Evolutionary conservation across 2,329 filamentous ascomycete species (phyloP).

Genomic region (Byssoonygena ceratinophila): DNA sequence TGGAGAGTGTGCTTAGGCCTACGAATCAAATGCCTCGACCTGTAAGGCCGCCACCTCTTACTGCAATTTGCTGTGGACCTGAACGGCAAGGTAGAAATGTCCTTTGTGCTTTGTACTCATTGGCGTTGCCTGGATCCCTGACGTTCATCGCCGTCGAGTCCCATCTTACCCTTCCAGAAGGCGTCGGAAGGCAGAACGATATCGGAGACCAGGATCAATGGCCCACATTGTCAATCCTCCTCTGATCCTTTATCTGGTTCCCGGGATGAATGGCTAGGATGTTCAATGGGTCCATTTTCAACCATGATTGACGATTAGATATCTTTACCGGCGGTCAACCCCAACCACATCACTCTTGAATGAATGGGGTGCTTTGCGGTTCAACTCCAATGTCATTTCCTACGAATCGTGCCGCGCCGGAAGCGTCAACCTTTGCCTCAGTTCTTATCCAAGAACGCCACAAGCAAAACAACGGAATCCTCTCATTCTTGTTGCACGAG

Average conservation of each 20-base stretch:
- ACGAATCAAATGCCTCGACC: not conserved
- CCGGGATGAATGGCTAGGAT: not conserved
- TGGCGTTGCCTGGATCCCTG: not conserved
- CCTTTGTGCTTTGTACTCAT: not conserved
- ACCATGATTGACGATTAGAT: not conserved
- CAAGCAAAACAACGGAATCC: not conserved
- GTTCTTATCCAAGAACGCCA: not conserved
- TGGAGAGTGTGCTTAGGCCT: not conserved
- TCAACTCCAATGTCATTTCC: not conserved
- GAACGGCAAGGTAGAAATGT: not conserved
- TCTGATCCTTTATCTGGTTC: not conserved
- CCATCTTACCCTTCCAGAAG: no score
- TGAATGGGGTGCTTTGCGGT: not conserved
- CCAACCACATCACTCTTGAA: not conserved
- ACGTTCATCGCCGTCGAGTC: not conserved
- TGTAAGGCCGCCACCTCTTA: not conserved
- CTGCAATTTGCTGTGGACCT: not conserved
- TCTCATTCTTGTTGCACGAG: not conserved
- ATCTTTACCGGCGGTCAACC: not conserved
- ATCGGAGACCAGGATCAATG: slow-evolving; percentile 2
- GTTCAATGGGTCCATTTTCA: not conserved
- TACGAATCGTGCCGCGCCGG: not conserved
- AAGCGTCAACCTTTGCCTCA: not conserved
- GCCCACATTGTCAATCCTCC: not conserved
- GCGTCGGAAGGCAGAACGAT: no score